These are phyloP conservation scores for Arabis hirsuta DNA, from an alignment of 345 rosid genomes.

Conservation along the genomic window DNA sequence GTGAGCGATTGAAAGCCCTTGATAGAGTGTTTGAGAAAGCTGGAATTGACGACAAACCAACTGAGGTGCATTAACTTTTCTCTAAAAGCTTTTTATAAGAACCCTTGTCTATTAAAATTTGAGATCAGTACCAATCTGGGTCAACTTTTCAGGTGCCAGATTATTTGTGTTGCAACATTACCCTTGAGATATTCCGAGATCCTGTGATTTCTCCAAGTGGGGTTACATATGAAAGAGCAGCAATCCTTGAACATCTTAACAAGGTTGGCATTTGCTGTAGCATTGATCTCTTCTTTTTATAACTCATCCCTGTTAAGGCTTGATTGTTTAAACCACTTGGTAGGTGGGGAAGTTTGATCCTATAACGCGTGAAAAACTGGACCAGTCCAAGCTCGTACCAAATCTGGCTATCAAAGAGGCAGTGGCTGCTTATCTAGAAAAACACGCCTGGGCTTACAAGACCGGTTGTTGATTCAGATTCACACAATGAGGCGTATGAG, in stretches of 20 bases:
- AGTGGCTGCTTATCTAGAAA: constrained; percentile 71
- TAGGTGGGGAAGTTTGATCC: constrained; percentile 95
- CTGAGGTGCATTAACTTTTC: constrained; percentile 52
- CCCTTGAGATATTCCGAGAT: constrained; percentile 87
- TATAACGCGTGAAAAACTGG: constrained; percentile 66
- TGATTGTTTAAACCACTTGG: constrained; percentile 14
- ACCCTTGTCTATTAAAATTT: neutral
- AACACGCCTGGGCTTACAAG: constrained; percentile 86
- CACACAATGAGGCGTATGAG: constrained; percentile 14
- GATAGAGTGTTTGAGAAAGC: constrained; percentile 67
- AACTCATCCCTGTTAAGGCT: neutral
- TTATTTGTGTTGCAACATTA: constrained; percentile 82
- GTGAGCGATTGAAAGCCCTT: constrained; percentile 57
- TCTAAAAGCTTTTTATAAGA: neutral
- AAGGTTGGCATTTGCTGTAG: constrained; percentile 53
- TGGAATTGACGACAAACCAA: constrained; percentile 64
- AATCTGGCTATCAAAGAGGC: constrained; percentile 93
- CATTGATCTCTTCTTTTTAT: neutral
- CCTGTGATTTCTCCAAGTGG: constrained; percentile 94
- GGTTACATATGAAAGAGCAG: constrained; percentile 83
- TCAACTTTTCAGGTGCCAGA: constrained; percentile 75
- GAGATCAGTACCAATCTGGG: constrained; percentile 1
- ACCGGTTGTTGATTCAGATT: constrained; percentile 33
- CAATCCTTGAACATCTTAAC: constrained; percentile 78
- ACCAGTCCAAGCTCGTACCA: constrained; percentile 58